Evolutionary conservation across 2,329 filamentous ascomycete genomes (phyloP).

Genomic region (Diaporthe nobilis): DNA sequence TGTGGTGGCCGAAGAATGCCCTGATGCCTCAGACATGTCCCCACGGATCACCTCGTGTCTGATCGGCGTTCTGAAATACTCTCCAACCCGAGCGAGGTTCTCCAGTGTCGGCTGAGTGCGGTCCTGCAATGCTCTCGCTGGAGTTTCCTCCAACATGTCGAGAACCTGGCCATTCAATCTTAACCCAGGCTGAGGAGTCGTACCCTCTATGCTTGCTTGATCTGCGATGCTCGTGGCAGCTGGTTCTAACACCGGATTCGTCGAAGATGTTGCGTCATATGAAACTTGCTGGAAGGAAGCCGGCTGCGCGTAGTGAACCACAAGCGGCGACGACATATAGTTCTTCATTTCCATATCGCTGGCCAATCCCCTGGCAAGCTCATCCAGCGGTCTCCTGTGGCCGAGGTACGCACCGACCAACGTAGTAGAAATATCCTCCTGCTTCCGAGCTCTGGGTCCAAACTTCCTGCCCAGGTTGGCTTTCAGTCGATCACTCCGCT

Average conservation of each 20-base stretch:
- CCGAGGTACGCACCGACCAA: conserved; percentile 24
- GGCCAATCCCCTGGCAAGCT: conserved; percentile 15
- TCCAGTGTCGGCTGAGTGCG: conserved; percentile 4
- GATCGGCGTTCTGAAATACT: conserved; percentile 8
- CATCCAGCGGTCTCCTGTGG: conserved; percentile 19
- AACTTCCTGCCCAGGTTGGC: conserved; percentile 37
- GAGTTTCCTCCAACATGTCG: neutral
- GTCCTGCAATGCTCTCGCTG: neutral
- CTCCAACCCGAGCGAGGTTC: conserved; percentile 13
- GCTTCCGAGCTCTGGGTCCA: conserved; percentile 40
- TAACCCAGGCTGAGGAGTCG: neutral
- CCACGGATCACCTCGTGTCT: neutral
- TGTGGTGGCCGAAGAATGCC: conserved; percentile 7
- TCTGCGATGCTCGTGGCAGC: too few species aligned
- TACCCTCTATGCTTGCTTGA: neutral
- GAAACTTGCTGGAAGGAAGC: neutral
- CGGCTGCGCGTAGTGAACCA: neutral
- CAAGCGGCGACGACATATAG: neutral
- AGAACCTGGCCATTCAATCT: neutral
- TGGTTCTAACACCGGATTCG: neutral
- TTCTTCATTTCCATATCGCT: conserved; percentile 5
- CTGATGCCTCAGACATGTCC: conserved; percentile 6
- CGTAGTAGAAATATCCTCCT: conserved; percentile 18
- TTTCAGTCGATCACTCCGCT: conserved; percentile 41
- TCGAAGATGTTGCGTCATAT: neutral